Evolutionary conservation across 371 early-diverging fungal genomes (phyloP).

Genomic region (Actinomucor elegans): DNA sequence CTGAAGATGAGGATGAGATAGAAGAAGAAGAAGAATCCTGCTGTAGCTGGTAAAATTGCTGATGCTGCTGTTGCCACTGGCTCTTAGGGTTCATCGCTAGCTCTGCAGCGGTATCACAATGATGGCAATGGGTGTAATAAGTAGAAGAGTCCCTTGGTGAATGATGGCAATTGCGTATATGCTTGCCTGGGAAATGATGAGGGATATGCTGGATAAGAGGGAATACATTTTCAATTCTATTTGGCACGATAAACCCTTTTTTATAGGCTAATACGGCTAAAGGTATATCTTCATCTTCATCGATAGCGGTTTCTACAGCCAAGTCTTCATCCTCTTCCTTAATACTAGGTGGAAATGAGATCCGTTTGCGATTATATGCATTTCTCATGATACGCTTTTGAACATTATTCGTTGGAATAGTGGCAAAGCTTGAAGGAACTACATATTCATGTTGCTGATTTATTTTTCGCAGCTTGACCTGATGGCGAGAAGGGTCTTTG

Average conservation of each 20-base stretch:
- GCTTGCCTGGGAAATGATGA: not conserved
- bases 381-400: not conserved
- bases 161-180: not conserved
- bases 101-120: not conserved
- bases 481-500: not conserved
- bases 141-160: not conserved
- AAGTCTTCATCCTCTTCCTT: not conserved
- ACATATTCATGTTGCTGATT: not conserved
- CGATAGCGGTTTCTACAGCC: not conserved
- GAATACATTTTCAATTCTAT: not conserved
- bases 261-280: not conserved
- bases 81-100: not conserved
- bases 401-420: not conserved
- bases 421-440: not conserved
- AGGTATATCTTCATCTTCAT: slow-evolving; percentile 9
- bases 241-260: not conserved
- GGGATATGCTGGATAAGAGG: not conserved
- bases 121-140: not conserved
- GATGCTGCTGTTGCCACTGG: not conserved
- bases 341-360: not conserved
- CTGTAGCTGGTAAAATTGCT: not conserved
- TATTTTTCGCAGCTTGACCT: not conserved
- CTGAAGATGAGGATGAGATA: not conserved
- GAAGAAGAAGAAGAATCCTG: not conserved
- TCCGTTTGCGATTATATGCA: not conserved